Evolutionary conservation across 192 early-diverging fungal species (phyloP), one percentile per base, ranked within the genome.

Genomic region (Backusella sp.): DNA sequence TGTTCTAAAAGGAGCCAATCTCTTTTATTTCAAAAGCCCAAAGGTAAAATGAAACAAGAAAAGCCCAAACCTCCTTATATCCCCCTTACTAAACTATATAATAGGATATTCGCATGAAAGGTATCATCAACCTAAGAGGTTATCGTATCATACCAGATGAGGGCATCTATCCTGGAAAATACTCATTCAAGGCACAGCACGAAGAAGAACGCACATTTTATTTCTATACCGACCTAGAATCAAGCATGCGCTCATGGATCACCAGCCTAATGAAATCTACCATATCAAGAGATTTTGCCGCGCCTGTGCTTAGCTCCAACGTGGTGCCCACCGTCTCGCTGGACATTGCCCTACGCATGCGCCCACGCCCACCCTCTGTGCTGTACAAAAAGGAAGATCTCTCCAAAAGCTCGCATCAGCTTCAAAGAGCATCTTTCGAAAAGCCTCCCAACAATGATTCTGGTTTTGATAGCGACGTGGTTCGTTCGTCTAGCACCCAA

Each of bases 181-280:
- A 86, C 59, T 87, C 86, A 44, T 91, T 91, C 72, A 90, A 86
- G 73, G 85, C 83, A 0, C 79, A 86, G 8, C 90, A 91, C 46
- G 87, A 88, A 23, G 78, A 77, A 7, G 84, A 88, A 66, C 83
- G 88, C 35, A 84, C 85, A 19, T 89, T 89, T 78, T 89, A 78
- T 66, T 90, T 91, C 73, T 87, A 87, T 70, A 84, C 86, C 1
- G 87, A 91, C 17, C 80, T 81, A 23, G 84, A 86, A 41, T 74
- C 59, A 2, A 83, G 77, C 23, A 81, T 88, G 76, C 82, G 78
- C 46, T 82, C 80, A 11, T 91, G 90, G 90, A 81, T 91, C 41
- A 89, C 85, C 39, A 84, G 84, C 2, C 67, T 91, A 53, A 87
- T 90, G 82, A 91, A 91, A 75, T 86, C 88, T 19, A 91, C 90